phyloP scores from a whole-genome alignment of 345 rosid species.

The Pseudoturritis turrita region DNA sequence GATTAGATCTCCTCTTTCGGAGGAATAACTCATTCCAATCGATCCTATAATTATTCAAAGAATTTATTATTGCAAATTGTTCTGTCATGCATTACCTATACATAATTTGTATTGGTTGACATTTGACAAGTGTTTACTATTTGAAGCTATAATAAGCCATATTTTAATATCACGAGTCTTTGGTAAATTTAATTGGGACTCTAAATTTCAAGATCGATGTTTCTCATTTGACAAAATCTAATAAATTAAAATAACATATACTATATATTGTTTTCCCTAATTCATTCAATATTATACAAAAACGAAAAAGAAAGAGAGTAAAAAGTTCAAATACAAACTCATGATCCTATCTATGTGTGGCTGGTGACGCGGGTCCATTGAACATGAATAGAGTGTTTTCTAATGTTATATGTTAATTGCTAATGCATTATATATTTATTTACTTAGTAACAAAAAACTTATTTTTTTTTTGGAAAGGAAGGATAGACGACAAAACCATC shows the following conservation, averaged over 20 bases:
- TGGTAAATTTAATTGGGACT: background rate
- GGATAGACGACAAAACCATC: too few species aligned
- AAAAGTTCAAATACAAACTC: background rate
- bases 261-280: too few species aligned
- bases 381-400: background rate
- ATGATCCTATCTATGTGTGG: background rate
- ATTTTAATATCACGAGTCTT: background rate
- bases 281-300: too few species aligned
- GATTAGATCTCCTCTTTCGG: conserved; percentile 22
- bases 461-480: too few species aligned
- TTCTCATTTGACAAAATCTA: background rate
- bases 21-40: background rate
- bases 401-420: background rate
- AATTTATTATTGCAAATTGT: conserved; percentile 1
- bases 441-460: background rate
- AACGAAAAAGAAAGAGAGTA: too few species aligned
- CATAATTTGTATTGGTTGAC: background rate
- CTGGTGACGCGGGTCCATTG: conserved; percentile 5
- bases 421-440: background rate
- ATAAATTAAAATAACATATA: background rate
- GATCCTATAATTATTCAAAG: background rate
- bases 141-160: background rate
- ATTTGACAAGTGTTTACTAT: background rate
- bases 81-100: background rate
- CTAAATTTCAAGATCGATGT: background rate